phyloP scores from a whole-genome alignment of 2,329 filamentous ascomycete genomes.

The Diaporthe citri region DNA sequence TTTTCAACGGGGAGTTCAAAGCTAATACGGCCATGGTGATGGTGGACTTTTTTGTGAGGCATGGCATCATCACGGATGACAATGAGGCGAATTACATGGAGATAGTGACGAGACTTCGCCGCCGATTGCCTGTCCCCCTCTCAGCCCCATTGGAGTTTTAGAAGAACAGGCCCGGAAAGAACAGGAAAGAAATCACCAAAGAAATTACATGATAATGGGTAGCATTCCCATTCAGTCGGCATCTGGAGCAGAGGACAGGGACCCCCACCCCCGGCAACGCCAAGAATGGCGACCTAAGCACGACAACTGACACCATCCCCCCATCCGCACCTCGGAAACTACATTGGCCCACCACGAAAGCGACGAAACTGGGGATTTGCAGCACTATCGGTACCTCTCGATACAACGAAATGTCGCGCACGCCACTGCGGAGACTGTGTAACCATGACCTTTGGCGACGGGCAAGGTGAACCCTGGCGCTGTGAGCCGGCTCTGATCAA shows the following conservation, averaged over 20 bases:
- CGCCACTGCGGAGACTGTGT: not conserved
- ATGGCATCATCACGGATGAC: conserved; percentile 79
- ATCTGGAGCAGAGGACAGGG: not conserved
- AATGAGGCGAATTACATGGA: conserved; percentile 80
- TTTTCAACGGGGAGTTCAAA: conserved; percentile 82
- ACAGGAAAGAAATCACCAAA: not conserved
- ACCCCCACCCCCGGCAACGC: conserved; percentile 5
- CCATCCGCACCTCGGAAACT: conserved; percentile 26
- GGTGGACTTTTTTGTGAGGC: conserved; percentile 85
- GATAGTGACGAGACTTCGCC: conserved; percentile 65
- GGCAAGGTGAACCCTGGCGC: conserved; percentile 1
- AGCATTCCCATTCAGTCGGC: not conserved
- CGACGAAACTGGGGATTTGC: not conserved
- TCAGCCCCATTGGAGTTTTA: conserved; percentile 10
- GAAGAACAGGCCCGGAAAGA: not conserved
- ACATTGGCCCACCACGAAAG: conserved; percentile 12
- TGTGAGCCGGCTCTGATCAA: not conserved
- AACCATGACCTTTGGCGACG: not conserved
- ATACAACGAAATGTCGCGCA: not conserved
- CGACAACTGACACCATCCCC: conserved; percentile 31
- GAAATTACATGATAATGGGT: not conserved
- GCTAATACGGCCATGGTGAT: conserved; percentile 84
- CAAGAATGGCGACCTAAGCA: conserved; percentile 26
- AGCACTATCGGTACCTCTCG: not conserved
- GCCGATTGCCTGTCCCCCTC: conserved; percentile 57